Percentiles rank a stretch among this genome's conserved stretches.
These are phyloP conservation scores for Aspergillus hortae DNA, from an alignment of 2,329 filamentous ascomycete genomes.

Conservation along the genomic window DNA sequence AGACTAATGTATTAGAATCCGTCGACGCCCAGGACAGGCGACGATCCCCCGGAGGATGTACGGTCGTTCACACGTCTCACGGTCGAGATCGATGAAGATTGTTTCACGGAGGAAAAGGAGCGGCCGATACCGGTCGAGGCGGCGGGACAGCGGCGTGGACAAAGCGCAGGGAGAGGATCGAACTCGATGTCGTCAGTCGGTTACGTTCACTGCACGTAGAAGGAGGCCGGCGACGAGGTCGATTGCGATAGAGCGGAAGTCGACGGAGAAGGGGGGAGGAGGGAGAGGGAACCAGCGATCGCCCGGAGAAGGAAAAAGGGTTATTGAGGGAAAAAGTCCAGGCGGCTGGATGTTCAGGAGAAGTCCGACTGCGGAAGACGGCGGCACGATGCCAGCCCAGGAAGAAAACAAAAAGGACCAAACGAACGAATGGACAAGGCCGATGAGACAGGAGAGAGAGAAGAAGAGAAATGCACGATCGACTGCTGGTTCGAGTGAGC, in stretches of 20 bases:
- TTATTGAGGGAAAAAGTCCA: conserved; percentile 2
- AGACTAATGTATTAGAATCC: background rate
- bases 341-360: background rate
- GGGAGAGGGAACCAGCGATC: conserved; percentile 7
- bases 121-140: conserved; percentile 3
- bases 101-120: conserved; percentile 1
- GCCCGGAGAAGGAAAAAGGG: conserved; percentile 11
- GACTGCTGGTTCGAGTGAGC: background rate
- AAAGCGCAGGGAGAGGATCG: background rate
- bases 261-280: conserved; percentile 10
- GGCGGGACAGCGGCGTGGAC: conserved; percentile 2
- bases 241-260: background rate
- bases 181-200: background rate
- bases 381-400: background rate
- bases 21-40: conserved; percentile 10
- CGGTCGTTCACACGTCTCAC: background rate
- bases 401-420: background rate
- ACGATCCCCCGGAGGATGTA: conserved; percentile 10
- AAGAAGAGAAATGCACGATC: background rate
- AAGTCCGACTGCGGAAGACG: background rate
- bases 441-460: background rate
- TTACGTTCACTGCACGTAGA: background rate
- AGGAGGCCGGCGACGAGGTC: background rate
- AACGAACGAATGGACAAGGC: background rate
- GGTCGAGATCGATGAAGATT: background rate